Percentiles rank a stretch among this genome's conserved stretches.
Evolutionary conservation across 2,329 filamentous ascomycete species (phyloP).

Genomic region (Leptosphaerulina australis): DNA sequence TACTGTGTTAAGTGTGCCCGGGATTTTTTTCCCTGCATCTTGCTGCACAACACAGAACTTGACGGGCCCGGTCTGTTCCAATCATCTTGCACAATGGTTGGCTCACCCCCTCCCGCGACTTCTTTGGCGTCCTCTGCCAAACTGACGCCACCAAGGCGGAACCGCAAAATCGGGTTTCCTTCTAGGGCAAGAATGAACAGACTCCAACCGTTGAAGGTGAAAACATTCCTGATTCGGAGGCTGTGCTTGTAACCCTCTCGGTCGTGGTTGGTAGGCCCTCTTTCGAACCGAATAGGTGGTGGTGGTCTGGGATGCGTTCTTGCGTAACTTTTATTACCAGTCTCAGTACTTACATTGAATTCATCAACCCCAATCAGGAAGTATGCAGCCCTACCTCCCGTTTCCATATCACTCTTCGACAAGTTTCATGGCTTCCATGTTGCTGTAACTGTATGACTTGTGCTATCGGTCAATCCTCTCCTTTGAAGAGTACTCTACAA

Average conservation of each 20-base stretch:
- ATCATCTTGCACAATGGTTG: constrained; percentile 34
- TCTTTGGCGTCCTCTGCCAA: constrained; percentile 34
- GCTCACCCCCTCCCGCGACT: constrained; percentile 34
- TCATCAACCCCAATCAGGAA: too few species aligned
- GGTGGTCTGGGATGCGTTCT: constrained; percentile 43
- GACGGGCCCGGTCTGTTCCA: too few species aligned
- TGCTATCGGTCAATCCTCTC: constrained; percentile 45
- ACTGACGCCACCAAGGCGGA: constrained; percentile 37
- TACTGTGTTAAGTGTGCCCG: too few species aligned
- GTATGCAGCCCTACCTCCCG: constrained; percentile 7
- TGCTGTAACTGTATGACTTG: constrained; percentile 41
- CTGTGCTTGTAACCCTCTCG: constrained; percentile 51
- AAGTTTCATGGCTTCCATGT: constrained; percentile 38
- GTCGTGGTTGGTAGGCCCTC: constrained; percentile 46
- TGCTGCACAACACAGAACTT: too few species aligned
- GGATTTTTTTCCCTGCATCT: too few species aligned
- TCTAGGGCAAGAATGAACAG: constrained; percentile 25
- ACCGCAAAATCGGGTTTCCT: constrained; percentile 31
- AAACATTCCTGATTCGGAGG: constrained; percentile 34
- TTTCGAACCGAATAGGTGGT: constrained; percentile 40
- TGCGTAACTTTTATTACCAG: constrained; percentile 28
- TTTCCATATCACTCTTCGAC: constrained; percentile 46
- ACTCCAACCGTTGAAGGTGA: constrained; percentile 34
- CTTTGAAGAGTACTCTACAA: constrained; percentile 21
- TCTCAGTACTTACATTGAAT: too few species aligned